These are phyloP conservation scores for Ephemerocybe angulata DNA, from an alignment of 768 basidiomycete genomes.

Conservation along the genomic window DNA sequence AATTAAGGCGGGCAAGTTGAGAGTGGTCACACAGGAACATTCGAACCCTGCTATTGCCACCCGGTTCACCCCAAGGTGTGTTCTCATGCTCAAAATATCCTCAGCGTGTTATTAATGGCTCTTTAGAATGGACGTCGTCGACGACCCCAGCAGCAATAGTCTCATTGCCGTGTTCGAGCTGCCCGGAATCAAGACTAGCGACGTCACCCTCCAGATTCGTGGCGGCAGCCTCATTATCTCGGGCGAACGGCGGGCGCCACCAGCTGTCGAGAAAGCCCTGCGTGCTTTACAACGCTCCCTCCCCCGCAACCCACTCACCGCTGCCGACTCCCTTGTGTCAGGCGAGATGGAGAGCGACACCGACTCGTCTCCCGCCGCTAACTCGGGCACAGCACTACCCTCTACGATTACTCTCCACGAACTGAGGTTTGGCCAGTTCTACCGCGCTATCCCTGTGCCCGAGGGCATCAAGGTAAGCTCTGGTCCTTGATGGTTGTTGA, in stretches of 20 bases:
- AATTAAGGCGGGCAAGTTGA: slow-evolving; percentile 24
- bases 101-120: not conserved
- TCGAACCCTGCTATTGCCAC: slow-evolving; percentile 10
- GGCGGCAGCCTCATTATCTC: slow-evolving; percentile 31
- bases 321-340: slow-evolving; percentile 13
- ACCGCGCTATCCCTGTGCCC: slow-evolving; percentile 35
- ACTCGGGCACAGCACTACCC: not conserved
- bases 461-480: slow-evolving; percentile 34
- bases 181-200: slow-evolving; percentile 38
- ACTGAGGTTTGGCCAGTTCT: slow-evolving; percentile 43
- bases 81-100: not conserved
- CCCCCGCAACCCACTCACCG: slow-evolving; percentile 7
- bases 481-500: not conserved
- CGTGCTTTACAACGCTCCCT: slow-evolving; percentile 3
- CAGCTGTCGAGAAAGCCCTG: slow-evolving; percentile 5
- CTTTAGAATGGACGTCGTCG: slow-evolving; percentile 40
- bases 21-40: slow-evolving; percentile 14
- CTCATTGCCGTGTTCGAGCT: slow-evolving; percentile 40
- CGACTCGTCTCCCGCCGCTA: not conserved
- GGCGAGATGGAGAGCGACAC: slow-evolving; percentile 12
- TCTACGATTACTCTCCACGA: slow-evolving; percentile 29
- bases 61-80: slow-evolving; percentile 24
- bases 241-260: slow-evolving; percentile 29
- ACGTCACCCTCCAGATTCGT: slow-evolving; percentile 33
- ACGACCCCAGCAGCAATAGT: slow-evolving; percentile 32